Base-by-base conservation (phyloP, 2,329 filamentous ascomycete genomes). In the Cytospora schulzeri region DNA sequence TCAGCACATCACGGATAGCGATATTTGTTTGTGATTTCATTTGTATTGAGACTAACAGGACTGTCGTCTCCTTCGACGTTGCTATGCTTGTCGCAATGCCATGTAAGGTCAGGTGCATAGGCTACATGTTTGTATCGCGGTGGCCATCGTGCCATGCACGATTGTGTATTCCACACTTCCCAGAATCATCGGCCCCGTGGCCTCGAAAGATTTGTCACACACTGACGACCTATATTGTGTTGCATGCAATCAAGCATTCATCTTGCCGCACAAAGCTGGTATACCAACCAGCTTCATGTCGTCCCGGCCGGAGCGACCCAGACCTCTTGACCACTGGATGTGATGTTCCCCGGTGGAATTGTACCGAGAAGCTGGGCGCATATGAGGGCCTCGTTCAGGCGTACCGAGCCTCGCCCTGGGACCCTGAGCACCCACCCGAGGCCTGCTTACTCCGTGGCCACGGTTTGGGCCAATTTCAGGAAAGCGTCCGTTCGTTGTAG, bases 41-140 rank as follows among this genome's bases (percentile, higher is more conserved):
- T 51, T 56, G 52, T 51, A 29, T 62, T 48, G 31, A 8, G 60
- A 56, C 60, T 56, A 19, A 53, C 60, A 48, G 50, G 50, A 56
- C 22, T 53, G 60, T 45, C 26, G 60, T 50, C 60, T 51, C 53
- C 29, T 56, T 54, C 45, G n/a, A 4, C 22, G 29, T 28, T 62
- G 54, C 38, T 50, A 35, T 62, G 52, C 60, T 56, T 50, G 41
- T 62, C 38, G 60, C 60, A 50, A 62, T 62, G 60, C 60, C 55
- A 56, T 28, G 60, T 62, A 56, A 38, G 55, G 33, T 41, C 60
- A 50, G 53, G 22, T 56, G 55, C 52, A 62, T 51, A 56, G 55
- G 53, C 17, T 62, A 62, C 60, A 62, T 56, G 51, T 54, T 29
- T 48, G 52, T 62, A 50, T 62, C n/a, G 26, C 17, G 52, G 35